These are phyloP conservation scores for Penicillium sp. DNA, from an alignment of 2,329 filamentous ascomycete genomes.

Conservation along the genomic window DNA sequence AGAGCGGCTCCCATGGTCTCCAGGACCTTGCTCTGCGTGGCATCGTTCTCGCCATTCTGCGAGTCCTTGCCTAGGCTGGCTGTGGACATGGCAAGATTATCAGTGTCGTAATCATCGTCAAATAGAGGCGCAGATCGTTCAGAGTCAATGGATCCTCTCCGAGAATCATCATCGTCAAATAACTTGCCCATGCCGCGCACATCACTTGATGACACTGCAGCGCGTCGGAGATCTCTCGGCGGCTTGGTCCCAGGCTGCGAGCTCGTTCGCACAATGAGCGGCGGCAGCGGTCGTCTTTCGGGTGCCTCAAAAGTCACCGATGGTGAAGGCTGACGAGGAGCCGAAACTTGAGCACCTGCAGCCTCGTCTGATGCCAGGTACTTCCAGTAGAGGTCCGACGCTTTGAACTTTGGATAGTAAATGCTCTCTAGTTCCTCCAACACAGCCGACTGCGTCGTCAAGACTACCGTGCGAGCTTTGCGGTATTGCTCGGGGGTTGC, in stretches of 20 bases:
- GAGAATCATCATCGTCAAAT: constrained; percentile 47
- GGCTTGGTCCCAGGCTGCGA: constrained; percentile 49
- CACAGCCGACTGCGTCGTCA: constrained; percentile 78
- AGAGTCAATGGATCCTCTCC: constrained; percentile 73
- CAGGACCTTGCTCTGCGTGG: constrained; percentile 75
- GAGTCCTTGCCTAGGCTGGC: constrained; percentile 76
- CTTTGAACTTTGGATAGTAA: constrained; percentile 84
- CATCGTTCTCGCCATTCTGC: constrained; percentile 53
- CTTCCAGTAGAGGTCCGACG: constrained; percentile 94
- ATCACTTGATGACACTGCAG: constrained; percentile 63
- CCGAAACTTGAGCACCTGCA: constrained; percentile 23
- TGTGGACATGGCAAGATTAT: constrained; percentile 73
- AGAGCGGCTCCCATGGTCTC: constrained; percentile 91
- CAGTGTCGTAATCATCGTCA: constrained; percentile 74
- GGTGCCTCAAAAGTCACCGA: constrained; percentile 30
- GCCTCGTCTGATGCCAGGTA: constrained; percentile 85
- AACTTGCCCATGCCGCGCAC: constrained; percentile 52
- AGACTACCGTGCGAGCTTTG: constrained; percentile 75
- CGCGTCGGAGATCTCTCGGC: constrained; percentile 57
- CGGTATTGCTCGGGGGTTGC: constrained; percentile 82
- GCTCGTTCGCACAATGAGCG: constrained; percentile 48
- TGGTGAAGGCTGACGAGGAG: constrained; percentile 20
- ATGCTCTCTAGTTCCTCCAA: constrained; percentile 80
- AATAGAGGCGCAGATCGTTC: constrained; percentile 63
- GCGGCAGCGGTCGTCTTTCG: constrained; percentile 44